Base-by-base conservation (phyloP, 129 eudicot genomes). In the Tagetes erecta region DNA sequence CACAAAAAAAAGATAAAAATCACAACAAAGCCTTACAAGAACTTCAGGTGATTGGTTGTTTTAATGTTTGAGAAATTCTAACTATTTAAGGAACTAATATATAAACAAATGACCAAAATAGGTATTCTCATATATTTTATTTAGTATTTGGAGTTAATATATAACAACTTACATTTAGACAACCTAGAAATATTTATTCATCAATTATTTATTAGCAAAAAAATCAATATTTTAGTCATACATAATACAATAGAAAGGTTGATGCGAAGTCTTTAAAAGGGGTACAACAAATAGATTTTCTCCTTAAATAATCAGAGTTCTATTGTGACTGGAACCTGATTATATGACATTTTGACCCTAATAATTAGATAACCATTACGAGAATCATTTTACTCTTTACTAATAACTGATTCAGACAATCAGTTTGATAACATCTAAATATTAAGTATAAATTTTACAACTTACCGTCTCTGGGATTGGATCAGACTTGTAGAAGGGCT, bases 401-500 rank as follows among this genome's bases (percentile, higher is more conserved):
- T 20, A 38, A 37, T 8, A 20, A 71, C 3, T 38, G 46, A 13
- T 36, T 71, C 50, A 71, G 75, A 52, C 3, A 70, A 40, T 51
- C 3, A 40, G 34, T 3, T 14, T 70, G 14, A 70, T 52, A 36
- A 12, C 46, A 2, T 71, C 51, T 11, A 71, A 27, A 39, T 27
- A 27, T 8, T 20, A 39, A 8, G 45, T 11, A 35, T 57, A 34
- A 41, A 57, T 12, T 35, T 35, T 57, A 57, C 67, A 74, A 79
- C 95, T 84, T 75, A 88, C 99, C 0, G 74, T 84, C 81, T 87
- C 90, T 7, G 99, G 97, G 74, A 95, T 72, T 30, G 97, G 97
- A 76, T 88, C 96, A 0, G 99, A 95, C 76, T 88, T 91, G 42
- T 82, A 89, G 77, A 91, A 95, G 53, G 97, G 96, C 73, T 95